Evolutionary conservation across 805 yeast genomes (phyloP).

Genomic region (Limtongia smithiae): DNA sequence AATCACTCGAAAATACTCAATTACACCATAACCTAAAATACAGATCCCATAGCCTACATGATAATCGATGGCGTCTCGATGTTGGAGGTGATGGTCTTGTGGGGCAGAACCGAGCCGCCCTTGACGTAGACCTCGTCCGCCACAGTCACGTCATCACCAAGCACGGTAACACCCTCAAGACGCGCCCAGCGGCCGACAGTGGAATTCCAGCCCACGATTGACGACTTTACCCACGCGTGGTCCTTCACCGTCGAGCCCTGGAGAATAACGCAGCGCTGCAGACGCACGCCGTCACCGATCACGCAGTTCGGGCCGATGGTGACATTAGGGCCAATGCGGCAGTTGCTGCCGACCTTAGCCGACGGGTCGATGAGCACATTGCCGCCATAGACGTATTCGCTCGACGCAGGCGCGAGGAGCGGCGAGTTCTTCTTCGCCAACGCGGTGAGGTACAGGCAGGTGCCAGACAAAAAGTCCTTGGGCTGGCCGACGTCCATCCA

Average conservation of each 20-base stretch:
- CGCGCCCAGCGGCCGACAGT: slow-evolving; percentile 99
- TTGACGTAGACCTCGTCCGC: slow-evolving; percentile 98
- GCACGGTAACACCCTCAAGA: slow-evolving; percentile 93
- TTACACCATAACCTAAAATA: background rate
- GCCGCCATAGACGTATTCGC: slow-evolving; percentile 77
- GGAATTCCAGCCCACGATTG: slow-evolving; percentile 99
- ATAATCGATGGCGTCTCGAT: slow-evolving; percentile 98
- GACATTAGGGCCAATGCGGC: slow-evolving; percentile 97
- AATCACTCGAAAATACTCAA: no score
- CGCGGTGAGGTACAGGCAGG: slow-evolving; percentile 84
- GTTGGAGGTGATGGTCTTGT: slow-evolving; percentile 91
- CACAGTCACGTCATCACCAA: slow-evolving; percentile 98
- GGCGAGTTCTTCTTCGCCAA: slow-evolving; percentile 75
- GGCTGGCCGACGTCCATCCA: slow-evolving; percentile 99
- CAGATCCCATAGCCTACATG: slow-evolving; percentile 54
- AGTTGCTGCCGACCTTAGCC: slow-evolving; percentile 86
- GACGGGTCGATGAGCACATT: slow-evolving; percentile 92
- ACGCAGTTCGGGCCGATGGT: slow-evolving; percentile 94
- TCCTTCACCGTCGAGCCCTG: slow-evolving; percentile 89
- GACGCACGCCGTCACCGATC: slow-evolving; percentile 98
- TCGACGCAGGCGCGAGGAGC: slow-evolving; percentile 56
- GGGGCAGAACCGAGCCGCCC: slow-evolving; percentile 99
- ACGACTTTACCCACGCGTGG: slow-evolving; percentile 96
- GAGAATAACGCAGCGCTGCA: slow-evolving; percentile 89
- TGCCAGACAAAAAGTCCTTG: slow-evolving; percentile 97